These are phyloP conservation scores for Scutellaria baicalensis DNA, from an alignment of 257 asterid genomes.

Conservation along the genomic window DNA sequence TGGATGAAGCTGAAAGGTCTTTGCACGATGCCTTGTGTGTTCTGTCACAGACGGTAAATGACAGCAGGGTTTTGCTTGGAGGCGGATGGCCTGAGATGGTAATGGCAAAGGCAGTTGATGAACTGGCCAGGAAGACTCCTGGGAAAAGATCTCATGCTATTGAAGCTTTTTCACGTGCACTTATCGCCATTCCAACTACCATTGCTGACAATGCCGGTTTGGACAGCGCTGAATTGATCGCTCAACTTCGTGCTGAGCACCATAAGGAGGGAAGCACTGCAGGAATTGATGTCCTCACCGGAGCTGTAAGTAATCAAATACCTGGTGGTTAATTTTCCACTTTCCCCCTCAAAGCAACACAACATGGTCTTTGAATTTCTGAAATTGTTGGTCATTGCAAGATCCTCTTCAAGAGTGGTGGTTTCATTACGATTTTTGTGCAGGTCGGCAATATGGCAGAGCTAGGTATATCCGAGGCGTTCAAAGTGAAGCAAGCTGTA, in stretches of 20 bases:
- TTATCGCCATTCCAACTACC: constrained; percentile 73
- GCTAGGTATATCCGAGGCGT: constrained; percentile 77
- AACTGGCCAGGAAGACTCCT: constrained; percentile 81
- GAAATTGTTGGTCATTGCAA: not conserved
- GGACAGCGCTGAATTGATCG: constrained; percentile 81
- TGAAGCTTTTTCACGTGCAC: constrained; percentile 89
- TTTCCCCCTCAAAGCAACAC: no score
- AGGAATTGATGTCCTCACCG: constrained; percentile 85
- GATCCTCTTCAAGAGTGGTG: not conserved
- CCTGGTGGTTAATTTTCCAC: no score
- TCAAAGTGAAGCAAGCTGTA: constrained; percentile 88
- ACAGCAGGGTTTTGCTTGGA: constrained; percentile 76
- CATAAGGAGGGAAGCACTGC: constrained; percentile 67
- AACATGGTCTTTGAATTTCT: not conserved
- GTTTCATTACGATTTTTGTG: not conserved
- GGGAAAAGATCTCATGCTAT: constrained; percentile 87
- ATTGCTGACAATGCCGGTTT: constrained; percentile 92
- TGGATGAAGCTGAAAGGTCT: constrained; percentile 92
- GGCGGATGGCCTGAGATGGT: constrained; percentile 99
- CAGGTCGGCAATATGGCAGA: constrained; percentile 88
- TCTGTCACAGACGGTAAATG: constrained; percentile 82
- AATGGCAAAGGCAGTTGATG: constrained; percentile 92
- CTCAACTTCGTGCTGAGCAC: constrained; percentile 94
- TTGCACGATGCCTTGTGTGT: constrained; percentile 93
- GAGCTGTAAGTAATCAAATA: constrained; percentile 62